Evolutionary conservation across 2,329 filamentous ascomycete genomes (phyloP), one percentile per base, ranked within the genome.

Genomic region (Penicillium crustosum): DNA sequence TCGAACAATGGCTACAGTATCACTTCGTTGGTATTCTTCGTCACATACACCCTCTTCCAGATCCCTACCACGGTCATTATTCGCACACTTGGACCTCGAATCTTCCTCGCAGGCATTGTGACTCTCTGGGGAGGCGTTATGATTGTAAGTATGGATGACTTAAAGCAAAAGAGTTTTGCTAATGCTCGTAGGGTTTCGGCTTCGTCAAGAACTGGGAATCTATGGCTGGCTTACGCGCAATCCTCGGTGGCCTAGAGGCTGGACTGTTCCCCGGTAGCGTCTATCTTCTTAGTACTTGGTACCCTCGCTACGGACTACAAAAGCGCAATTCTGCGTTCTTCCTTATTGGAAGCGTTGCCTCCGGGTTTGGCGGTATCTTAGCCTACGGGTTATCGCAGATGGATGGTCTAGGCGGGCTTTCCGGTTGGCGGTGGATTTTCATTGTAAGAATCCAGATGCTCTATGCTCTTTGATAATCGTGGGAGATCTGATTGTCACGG

Each of bases 11-110:
- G 57, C 5, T 58, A 62, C 31, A 60, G 60, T 23, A 57, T 58
- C 78, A 51, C 39, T 25, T 56, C 53, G 12, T 38, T 91, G 36
- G 80, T 90, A 67, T 91, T 52, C 27, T 91, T 91, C 78, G 80
- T 89, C 63, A 83, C 88, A 1, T 92, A 91, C 71, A 82, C 88
- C 59, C 51, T 89, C 50, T 88, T 90, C 61, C 89, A 92, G 69
- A 85, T 88, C 0, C 87, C 88, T 0, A 88, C 88, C 2, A 91
- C 89, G 0, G 76, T 91, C 42, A 73, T 90, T 33, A 81, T 89
- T 49, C 86, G 89, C 36, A 85, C 84, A 67, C 66, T 91, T 51
- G 89, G 89, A 69, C 41, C 41, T 13, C 43, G 43, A 10, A 54
- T 60, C 19, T 73, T 73, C 53, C 57, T 75, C 19, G 55, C 70